phyloP scores from a whole-genome alignment of 768 basidiomycete genomes.

The Leccinellum albellum region DNA sequence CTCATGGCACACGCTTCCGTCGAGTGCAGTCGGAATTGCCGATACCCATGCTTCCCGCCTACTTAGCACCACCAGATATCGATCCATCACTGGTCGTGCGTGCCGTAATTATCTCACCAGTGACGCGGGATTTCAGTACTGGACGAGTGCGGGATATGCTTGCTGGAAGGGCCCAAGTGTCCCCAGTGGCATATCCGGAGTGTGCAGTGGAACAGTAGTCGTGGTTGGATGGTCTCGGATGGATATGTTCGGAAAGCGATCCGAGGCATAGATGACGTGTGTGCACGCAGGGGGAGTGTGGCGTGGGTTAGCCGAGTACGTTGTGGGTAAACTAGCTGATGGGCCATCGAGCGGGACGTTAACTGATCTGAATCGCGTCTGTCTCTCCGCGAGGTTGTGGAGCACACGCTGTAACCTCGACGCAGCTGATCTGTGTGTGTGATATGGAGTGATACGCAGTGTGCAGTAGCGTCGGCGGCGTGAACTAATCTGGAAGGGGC shows the following conservation, averaged over 20 bases:
- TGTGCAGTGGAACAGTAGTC: conserved; percentile 4
- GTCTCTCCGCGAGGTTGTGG: conserved; percentile 26
- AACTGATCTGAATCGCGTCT: conserved; percentile 14
- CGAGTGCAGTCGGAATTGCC: conserved; percentile 37
- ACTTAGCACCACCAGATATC: conserved; percentile 37
- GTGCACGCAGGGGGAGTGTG: conserved; percentile 16
- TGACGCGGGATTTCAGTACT: conserved; percentile 42
- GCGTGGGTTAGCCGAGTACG: conserved; percentile 27
- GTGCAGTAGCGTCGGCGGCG: conserved; percentile 1
- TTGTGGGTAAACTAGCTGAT: conserved; percentile 18
- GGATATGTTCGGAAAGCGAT: conserved; percentile 14
- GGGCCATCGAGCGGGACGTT: conserved; percentile 1
- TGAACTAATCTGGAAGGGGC: conserved; percentile 17
- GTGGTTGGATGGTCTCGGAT: not conserved
- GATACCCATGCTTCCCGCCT: conserved; percentile 42
- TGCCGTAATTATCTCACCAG: conserved; percentile 48
- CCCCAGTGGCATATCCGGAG: conserved; percentile 20
- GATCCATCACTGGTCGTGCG: conserved; percentile 47
- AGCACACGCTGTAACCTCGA: conserved; percentile 29
- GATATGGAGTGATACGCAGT: conserved; percentile 10
- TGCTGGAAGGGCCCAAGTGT: conserved; percentile 16
- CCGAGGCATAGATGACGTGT: conserved; percentile 22
- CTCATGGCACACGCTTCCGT: conserved; percentile 14
- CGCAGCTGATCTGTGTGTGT: conserved; percentile 22
- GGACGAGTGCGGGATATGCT: conserved; percentile 23